These are phyloP conservation scores for Fusarium sacchari DNA, from an alignment of 2,329 filamentous ascomycete genomes.

Conservation along the genomic window DNA sequence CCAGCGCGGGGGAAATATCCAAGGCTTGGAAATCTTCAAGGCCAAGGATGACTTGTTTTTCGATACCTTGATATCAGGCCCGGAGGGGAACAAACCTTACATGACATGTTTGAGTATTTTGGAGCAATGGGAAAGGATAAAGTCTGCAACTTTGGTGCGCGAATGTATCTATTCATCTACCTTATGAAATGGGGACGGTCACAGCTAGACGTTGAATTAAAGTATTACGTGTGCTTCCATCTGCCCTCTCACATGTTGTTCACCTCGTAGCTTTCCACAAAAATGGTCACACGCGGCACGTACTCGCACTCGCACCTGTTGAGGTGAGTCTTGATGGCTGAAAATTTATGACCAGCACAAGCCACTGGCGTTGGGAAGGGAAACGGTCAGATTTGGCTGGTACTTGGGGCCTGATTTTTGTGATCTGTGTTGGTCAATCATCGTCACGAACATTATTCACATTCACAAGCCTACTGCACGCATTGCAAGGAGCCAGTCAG, in stretches of 20 bases:
- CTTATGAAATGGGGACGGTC: conserved; percentile 22
- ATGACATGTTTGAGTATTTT: conserved; percentile 41
- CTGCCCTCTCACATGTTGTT: neutral
- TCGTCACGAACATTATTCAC: neutral
- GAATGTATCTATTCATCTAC: conserved; percentile 39
- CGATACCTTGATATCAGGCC: conserved; percentile 40
- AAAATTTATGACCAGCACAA: neutral
- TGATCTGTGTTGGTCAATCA: neutral
- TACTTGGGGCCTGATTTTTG: neutral
- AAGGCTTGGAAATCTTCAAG: conserved; percentile 17
- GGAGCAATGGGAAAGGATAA: conserved; percentile 41
- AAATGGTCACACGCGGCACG: neutral
- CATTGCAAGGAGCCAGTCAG: conserved; percentile 13
- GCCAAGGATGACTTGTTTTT: conserved; percentile 37
- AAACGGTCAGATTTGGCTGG: neutral
- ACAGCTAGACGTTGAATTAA: conserved; percentile 38
- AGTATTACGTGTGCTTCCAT: conserved; percentile 36
- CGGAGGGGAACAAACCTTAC: conserved; percentile 27
- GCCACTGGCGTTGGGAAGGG: neutral
- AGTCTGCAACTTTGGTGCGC: conserved; percentile 38
- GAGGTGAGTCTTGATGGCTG: neutral
- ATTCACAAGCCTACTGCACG: conserved; percentile 2
- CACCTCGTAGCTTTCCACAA: conserved; percentile 1
- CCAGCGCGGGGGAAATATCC: conserved; percentile 11
- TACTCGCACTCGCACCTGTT: neutral